Evolutionary conservation across 2,329 filamentous ascomycete genomes (phyloP), one percentile per base, ranked within the genome.

Genomic region (Fusarium coffeatum): DNA sequence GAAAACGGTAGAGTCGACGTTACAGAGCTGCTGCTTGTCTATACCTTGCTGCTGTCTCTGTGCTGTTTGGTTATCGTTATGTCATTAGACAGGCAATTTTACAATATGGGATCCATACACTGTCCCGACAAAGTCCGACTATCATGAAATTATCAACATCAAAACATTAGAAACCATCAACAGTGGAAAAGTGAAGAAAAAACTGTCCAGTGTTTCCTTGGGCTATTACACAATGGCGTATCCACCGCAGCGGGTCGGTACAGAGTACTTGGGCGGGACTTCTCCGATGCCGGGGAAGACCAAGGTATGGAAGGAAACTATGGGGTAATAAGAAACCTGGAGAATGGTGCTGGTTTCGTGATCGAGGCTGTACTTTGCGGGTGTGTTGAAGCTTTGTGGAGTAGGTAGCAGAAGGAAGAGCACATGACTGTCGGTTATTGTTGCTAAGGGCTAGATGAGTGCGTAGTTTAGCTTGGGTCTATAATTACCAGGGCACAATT

Each of bases 221-320:
- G 43, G 48, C 48, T 53, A 71, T 71, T 71, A 71, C 68, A 68
- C 68, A 71, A 70, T 71, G 46, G 53, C 45, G 59, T 71, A 69
- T 65, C 68, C 68, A 71, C 68, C 46, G 22, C 41, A 40, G 68
- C 59, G 68, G 68, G 68, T 65, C 59, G 30, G 23, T 28, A 18
- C 59, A 40, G 43, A 32, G 41, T 66, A 63, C 64, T 32, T 58
- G 54, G 50, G 50, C 51, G 58, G 53, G 46, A 59, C 51, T 71
- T 68, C 64, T 71, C 68, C 68, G 68, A 71, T 71, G 65, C 59
- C 68, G 64, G 68, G 64, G 66, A 18, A 20, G 55, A 40, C 42
- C 2, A 51, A 40, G 41, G 40, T 59, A 47, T 25, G 27, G 22
- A 43, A 30, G 25, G 47, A 63, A 62, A 69, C 66, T 46, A 47